Conservation (phyloP, 108 stramenopile genomes). For the Halocafeteria seosinensis region DNA sequence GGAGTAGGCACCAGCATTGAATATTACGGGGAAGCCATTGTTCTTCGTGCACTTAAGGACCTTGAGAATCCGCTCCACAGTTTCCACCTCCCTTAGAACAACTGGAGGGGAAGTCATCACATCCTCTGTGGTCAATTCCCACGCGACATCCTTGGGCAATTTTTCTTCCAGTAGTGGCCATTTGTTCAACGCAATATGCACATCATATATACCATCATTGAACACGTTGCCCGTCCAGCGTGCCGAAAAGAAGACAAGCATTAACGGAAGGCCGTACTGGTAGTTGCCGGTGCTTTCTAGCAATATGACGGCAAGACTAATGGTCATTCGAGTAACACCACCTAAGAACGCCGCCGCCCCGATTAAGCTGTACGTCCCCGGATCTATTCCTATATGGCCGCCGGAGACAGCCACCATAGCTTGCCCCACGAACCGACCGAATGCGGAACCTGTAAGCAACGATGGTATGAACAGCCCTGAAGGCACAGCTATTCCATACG, state of each 20-base stretch:
- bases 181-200: slow-evolving; percentile 50
- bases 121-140: slow-evolving; percentile 21
- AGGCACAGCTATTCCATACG: slow-evolving; percentile 51
- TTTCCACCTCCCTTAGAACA: slow-evolving; percentile 11
- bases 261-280: slow-evolving; percentile 91
- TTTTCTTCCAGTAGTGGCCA: slow-evolving; percentile 38
- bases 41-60: slow-evolving; percentile 27
- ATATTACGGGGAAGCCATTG: slow-evolving; percentile 53
- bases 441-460: slow-evolving; percentile 34
- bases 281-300: slow-evolving; percentile 91
- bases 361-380: slow-evolving; percentile 86
- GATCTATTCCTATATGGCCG: slow-evolving; percentile 30
- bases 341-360: slow-evolving; percentile 80
- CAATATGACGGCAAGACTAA: slow-evolving; percentile 82
- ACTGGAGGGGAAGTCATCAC: slow-evolving; percentile 35
- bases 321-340: slow-evolving; percentile 98
- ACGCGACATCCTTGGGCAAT: slow-evolving; percentile 17
- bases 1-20: slow-evolving; percentile 3
- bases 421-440: slow-evolving; percentile 37
- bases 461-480: slow-evolving; percentile 50
- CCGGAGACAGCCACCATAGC: neutral
- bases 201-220: slow-evolving; percentile 89
- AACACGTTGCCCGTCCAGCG: slow-evolving; percentile 87
- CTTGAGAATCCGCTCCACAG: slow-evolving; percentile 20
- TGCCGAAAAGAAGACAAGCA: slow-evolving; percentile 87